Evolutionary conservation across 169 alveolate species (phyloP), one percentile per base, ranked within the genome.

Genomic region (Plasmodium gaboni): DNA sequence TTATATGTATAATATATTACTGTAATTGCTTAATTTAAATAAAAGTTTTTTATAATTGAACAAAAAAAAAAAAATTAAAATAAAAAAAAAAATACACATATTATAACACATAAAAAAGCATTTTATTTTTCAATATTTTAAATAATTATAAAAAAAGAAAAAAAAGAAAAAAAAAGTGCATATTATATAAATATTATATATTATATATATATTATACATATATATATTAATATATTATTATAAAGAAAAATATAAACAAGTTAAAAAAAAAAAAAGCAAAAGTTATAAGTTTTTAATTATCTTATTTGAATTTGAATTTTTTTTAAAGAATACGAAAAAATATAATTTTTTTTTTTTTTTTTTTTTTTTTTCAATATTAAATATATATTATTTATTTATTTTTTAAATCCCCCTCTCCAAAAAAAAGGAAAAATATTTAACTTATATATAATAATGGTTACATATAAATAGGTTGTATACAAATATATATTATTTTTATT

Each of bases 291-390:
- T 55, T 55, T 55, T 10, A 55, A 55, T 55, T 55, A 19, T 55
- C 17, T 55, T 55, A 55, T 15, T n/a, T 12, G 22, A 53, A 53
- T 53, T 53, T 32, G 42, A 32, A 32, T 32, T 55, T 55, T 51
- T 55, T 55, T 55, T 12, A 6, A 55, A 55, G 64, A 55, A 55
- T 55, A 55, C 64, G 10, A 55, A 55, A 22, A 55, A 55, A 55
- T 55, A 6, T 53, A 15, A 55, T 55, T 10, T 12, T 55, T 32
- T 32, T 32, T 24, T 24, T 24, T 24, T 24, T 24, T 28, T 28
- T 28, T 28, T 28, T 28, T 32, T 32, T 32, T 32, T 32, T 32
- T 32, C 44, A 32, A 32, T 32, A 32, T 32, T 32, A 32, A 32
- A 32, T 32, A 32, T 32, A 32, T 32, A 32, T 32, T 32, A 32